A percentile compares a stretch with the other conserved stretches of the same genome.
Conservation (phyloP, 345 rosid species). For the Viola odorata region DNA sequence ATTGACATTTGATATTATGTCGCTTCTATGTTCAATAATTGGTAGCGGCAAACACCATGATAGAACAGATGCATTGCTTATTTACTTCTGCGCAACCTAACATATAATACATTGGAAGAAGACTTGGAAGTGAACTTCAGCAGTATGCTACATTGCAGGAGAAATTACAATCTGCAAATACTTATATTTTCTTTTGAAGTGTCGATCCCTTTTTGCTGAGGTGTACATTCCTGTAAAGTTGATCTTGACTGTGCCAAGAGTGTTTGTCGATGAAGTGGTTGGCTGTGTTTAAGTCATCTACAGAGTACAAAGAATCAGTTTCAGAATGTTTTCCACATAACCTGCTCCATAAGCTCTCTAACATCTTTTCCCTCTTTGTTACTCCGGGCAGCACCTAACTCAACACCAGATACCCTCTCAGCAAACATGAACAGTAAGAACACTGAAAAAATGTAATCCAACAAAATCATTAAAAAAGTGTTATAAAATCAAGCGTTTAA, state of each 20-base stretch:
- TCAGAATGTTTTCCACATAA: constrained; percentile 66
- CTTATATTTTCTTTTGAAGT: too few species aligned
- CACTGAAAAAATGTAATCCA: constrained; percentile 39
- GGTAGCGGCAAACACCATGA: too few species aligned
- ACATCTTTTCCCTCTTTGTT: constrained; percentile 84
- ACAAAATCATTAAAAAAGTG: constrained; percentile 1
- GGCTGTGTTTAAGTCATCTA: constrained; percentile 39
- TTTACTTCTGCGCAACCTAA: too few species aligned
- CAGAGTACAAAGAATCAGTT: constrained; percentile 54
- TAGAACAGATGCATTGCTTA: too few species aligned
- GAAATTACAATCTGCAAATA: too few species aligned
- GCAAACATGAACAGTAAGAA: constrained; percentile 95
- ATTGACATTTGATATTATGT: too few species aligned
- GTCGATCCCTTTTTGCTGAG: constrained; percentile 24
- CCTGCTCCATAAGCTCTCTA: constrained; percentile 95
- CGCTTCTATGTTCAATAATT: too few species aligned
- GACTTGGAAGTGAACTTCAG: too few species aligned
- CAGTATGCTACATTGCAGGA: too few species aligned
- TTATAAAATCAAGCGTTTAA: constrained; percentile 1
- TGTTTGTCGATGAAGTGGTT: too few species aligned
- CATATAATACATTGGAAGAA: too few species aligned
- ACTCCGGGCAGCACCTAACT: constrained; percentile 89
- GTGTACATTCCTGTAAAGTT: not conserved
- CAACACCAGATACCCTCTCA: constrained; percentile 95
- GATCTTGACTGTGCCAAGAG: constrained; percentile 34